These are phyloP conservation scores for Nothophytophthora sp. DNA, from an alignment of 352 stramenopile species.

Conservation along the genomic window DNA sequence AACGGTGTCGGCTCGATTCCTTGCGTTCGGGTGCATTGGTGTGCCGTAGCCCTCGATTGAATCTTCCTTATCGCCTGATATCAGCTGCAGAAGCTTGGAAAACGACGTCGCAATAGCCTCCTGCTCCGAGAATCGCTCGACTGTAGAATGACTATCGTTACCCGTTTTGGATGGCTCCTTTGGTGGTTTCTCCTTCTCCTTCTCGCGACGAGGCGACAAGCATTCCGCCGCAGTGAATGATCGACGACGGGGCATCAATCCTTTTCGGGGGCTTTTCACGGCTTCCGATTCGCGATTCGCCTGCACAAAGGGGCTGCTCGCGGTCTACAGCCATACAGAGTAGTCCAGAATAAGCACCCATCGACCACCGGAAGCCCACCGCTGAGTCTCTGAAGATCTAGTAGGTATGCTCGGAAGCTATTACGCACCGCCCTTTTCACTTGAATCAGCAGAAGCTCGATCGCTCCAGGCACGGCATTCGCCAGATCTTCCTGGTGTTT, in stretches of 20 bases:
- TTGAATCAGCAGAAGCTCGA: slow-evolving; percentile 42
- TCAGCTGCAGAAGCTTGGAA: slow-evolving; percentile 34
- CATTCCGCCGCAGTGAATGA: slow-evolving; percentile 1
- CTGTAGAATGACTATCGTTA: neutral
- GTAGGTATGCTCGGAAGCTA: no score
- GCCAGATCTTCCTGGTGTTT: slow-evolving; percentile 52
- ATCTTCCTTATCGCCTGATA: slow-evolving; percentile 14
- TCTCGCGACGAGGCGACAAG: slow-evolving; percentile 11
- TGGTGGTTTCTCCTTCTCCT: slow-evolving; percentile 8
- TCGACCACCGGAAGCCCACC: neutral
- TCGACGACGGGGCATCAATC: slow-evolving; percentile 3
- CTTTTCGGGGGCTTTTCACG: neutral
- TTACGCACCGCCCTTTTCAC: slow-evolving; percentile 42
- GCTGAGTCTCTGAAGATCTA: no score
- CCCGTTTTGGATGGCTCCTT: neutral
- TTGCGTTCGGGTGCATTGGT: neutral
- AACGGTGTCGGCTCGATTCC: slow-evolving; percentile 11
- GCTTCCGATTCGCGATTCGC: slow-evolving; percentile 3
- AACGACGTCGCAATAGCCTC: slow-evolving; percentile 31
- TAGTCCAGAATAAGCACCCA: no score
- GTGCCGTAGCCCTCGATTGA: slow-evolving; percentile 8
- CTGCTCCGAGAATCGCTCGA: neutral
- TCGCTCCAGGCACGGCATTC: slow-evolving; percentile 36
- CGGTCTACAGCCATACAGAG: slow-evolving; percentile 5
- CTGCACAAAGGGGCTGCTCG: slow-evolving; percentile 14